These are phyloP conservation scores for Pelargonium citronellum DNA, from an alignment of 441 rosid genomes.

Conservation along the genomic window DNA sequence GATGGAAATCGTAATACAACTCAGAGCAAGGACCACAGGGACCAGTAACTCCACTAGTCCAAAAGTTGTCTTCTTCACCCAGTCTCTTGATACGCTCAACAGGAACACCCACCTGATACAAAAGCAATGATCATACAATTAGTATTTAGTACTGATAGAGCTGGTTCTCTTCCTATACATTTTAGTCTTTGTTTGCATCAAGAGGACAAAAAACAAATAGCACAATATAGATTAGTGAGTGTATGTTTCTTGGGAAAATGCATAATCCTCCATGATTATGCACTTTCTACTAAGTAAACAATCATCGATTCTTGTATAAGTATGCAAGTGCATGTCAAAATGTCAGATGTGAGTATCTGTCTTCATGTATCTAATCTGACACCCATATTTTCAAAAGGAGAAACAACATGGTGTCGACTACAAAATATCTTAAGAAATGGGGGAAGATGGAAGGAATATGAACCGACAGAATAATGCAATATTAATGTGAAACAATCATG, in stretches of 20 bases:
- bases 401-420: not conserved
- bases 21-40: conserved; percentile 99
- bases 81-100: conserved; percentile 68
- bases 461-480: not conserved
- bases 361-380: not conserved
- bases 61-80: conserved; percentile 92
- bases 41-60: conserved; percentile 88
- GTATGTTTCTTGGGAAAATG: not conserved
- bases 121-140: conserved; percentile 11
- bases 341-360: not conserved
- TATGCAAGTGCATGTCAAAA: not conserved
- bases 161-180: not conserved
- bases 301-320: not conserved
- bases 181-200: not conserved
- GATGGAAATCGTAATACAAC: conserved; percentile 81
- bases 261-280: not conserved
- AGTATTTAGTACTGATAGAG: not conserved
- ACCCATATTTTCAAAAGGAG: not conserved
- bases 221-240: not conserved
- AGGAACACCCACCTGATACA: conserved; percentile 67
- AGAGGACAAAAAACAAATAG: not conserved
- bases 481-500: not conserved
- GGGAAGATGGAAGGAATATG: not conserved
- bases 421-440: not conserved
- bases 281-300: not conserved